A percentile compares a stretch with the other conserved stretches of the same genome.
Conservation (phyloP, 1,139 yeast species). For the Candida frijolesensis region DNA sequence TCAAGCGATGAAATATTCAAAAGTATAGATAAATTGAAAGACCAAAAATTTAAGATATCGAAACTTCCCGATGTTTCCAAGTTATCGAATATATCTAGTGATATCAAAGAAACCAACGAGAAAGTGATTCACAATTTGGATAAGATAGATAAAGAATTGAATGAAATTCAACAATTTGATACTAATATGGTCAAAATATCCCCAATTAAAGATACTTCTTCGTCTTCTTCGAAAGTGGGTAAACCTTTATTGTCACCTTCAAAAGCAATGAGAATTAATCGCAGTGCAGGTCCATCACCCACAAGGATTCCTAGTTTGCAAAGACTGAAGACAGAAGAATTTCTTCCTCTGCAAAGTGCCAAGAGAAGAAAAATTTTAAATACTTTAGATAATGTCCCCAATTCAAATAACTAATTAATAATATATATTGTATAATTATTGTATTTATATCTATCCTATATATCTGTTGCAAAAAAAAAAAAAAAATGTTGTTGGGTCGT, state of each 20-base stretch:
- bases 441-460: not conserved
- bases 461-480: not conserved
- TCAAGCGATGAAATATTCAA: slow-evolving; percentile 3
- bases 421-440: slow-evolving; percentile 4
- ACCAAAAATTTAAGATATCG: slow-evolving; percentile 2
- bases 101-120: slow-evolving; percentile 5
- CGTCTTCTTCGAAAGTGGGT: slow-evolving; percentile 1
- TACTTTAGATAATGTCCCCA: slow-evolving; percentile 7
- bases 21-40: slow-evolving; percentile 5
- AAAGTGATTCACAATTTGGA: slow-evolving; percentile 8
- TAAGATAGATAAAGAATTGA: slow-evolving; percentile 12
- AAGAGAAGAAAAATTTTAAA: slow-evolving; percentile 12
- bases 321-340: slow-evolving; percentile 9
- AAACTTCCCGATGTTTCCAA: slow-evolving; percentile 7
- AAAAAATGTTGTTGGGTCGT: not conserved
- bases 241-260: slow-evolving; percentile 3
- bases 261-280: not conserved
- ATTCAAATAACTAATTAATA: not conserved
- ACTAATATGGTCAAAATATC: slow-evolving; percentile 15
- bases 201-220: slow-evolving; percentile 9
- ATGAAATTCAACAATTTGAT: slow-evolving; percentile 15
- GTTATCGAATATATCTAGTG: slow-evolving; percentile 9
- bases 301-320: slow-evolving; percentile 13
- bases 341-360: slow-evolving; percentile 1
- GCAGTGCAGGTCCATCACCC: slow-evolving; percentile 7